These are phyloP conservation scores for Kwoniella botswanensis DNA, from an alignment of 768 basidiomycete species.

Conservation along the genomic window DNA sequence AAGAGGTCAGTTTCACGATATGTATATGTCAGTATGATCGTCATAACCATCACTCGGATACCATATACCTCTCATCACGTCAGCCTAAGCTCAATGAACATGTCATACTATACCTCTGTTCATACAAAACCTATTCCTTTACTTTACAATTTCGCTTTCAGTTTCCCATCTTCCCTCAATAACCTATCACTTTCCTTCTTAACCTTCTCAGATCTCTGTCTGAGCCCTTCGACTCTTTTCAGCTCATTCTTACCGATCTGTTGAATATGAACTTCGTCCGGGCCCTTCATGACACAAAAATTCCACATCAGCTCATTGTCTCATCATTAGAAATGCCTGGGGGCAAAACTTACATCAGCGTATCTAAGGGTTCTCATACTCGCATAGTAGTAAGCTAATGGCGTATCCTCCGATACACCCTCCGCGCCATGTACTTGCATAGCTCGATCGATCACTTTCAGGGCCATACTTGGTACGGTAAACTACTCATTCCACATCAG, in stretches of 20 bases:
- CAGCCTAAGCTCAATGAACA: no score
- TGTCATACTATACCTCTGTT: no score
- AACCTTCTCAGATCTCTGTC: constrained; percentile 31
- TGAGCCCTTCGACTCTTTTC: constrained; percentile 70
- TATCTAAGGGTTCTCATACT: constrained; percentile 79
- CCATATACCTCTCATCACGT: no score
- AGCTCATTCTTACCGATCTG: constrained; percentile 91
- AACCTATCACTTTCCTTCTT: constrained; percentile 30
- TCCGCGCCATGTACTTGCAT: constrained; percentile 98
- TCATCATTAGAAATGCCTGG: not conserved
- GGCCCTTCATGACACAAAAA: constrained; percentile 40
- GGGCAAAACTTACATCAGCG: constrained; percentile 57
- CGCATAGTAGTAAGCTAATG: constrained; percentile 77
- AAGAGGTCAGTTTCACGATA: no score
- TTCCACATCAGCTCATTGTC: constrained; percentile 15
- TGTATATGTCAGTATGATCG: no score
- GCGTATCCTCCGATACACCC: constrained; percentile 87
- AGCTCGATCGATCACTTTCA: constrained; percentile 86
- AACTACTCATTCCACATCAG: constrained; percentile 65
- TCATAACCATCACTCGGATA: no score
- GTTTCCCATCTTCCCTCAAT: constrained; percentile 21
- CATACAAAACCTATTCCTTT: no score
- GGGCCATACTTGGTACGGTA: constrained; percentile 88
- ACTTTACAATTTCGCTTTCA: constrained; percentile 37
- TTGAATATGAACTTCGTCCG: constrained; percentile 82